Evolutionary conservation across 306 rosid species (phyloP), one percentile per base, ranked within the genome.

Genomic region (Corylus americana): DNA sequence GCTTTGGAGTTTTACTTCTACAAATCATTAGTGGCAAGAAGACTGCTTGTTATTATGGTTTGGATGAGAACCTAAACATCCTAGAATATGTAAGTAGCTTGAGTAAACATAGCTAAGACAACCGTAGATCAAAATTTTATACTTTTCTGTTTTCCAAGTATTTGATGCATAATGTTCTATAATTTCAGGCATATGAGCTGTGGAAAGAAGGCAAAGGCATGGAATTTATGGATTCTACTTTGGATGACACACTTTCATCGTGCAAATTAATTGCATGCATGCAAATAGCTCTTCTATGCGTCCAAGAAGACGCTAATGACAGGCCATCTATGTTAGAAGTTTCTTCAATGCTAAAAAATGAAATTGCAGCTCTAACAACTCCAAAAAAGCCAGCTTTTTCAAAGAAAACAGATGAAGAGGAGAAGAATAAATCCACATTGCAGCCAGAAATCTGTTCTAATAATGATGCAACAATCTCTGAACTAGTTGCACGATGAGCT

Each of bases 21-120:
- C 87, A 85, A 37, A 88, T 83, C 37, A 78, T 88, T 48, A 80
- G 91, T 73, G 87, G 87, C 29, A 80, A 35, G 29, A 73, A 5
- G 79, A 77, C 47, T 7, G 8, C 4, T 1, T 2, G 7, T 1
- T 3, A 3, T 4, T 80, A 85, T 49, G 84, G 89, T 39, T 39
- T 42, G 22, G 2, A 75, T 11, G 78, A 78, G 76, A 37, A 61
- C 62, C 11, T 78, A 10, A 77, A 57, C 74, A 79, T 85, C 67
- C 54, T 77, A 17, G 87, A 85, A 10, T 82, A 77, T 67, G 91
- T 85, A 79, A 77, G 86, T 67, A 45, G 45, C 58, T 3, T 69
- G 27, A 14, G 58, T 17, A 9, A 47, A 2, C 8, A 17, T 13
- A 14, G n/a, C 7, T 42, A 42, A 42, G 45, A 5, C 6, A n/a